phyloP scores from a whole-genome alignment of 2,329 filamentous ascomycete species.

The Geosmithia flava region DNA sequence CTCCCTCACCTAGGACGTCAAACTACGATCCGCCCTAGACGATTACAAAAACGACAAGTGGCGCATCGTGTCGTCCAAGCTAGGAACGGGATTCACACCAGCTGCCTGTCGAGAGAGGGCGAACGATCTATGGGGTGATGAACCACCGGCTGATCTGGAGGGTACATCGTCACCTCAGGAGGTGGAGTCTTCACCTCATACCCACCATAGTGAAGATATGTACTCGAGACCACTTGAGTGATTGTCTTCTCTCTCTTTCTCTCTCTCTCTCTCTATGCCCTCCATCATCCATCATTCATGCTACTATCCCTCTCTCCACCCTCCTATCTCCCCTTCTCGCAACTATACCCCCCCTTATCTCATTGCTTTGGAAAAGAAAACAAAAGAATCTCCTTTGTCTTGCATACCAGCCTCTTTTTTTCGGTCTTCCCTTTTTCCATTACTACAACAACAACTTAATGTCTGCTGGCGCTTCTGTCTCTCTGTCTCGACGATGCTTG shows the following conservation, averaged over 20 bases:
- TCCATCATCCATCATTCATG: too few species aligned
- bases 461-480: too few species aligned
- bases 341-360: too few species aligned
- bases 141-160: constrained; percentile 29
- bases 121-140: constrained; percentile 42
- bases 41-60: constrained; percentile 89
- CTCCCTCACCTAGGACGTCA: constrained; percentile 49
- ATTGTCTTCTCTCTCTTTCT: not conserved
- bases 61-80: constrained; percentile 83
- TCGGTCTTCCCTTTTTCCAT: too few species aligned
- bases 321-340: too few species aligned
- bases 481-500: too few species aligned
- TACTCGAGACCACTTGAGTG: not conserved
- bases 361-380: too few species aligned
- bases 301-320: too few species aligned
- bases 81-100: constrained; percentile 81
- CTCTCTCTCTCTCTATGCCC: too few species aligned
- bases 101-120: constrained; percentile 76
- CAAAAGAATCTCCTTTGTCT: too few species aligned
- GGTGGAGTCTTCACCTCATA: not conserved
- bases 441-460: too few species aligned
- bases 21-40: constrained; percentile 62
- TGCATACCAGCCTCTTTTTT: too few species aligned
- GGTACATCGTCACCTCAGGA: constrained; percentile 30
- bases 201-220: not conserved